These are phyloP conservation scores for Inga oerstediana DNA, from an alignment of 306 rosid genomes.

Conservation along the genomic window DNA sequence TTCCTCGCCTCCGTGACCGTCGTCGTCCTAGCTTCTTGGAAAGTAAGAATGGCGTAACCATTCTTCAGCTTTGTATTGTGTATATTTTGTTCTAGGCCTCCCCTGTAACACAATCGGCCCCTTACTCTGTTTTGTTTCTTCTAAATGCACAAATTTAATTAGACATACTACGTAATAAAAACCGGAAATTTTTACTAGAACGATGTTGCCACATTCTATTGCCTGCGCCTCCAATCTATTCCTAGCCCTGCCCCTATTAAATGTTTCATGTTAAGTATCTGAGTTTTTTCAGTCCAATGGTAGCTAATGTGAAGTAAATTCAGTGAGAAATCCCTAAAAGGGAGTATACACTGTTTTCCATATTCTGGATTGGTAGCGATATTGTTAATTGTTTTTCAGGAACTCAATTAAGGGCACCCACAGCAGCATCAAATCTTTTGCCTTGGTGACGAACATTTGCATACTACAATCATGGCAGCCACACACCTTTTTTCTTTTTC, in stretches of 20 bases:
- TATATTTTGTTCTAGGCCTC: too few relatives aligned
- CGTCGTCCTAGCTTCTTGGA: background rate
- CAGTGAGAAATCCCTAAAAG: background rate
- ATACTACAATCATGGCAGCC: conserved; percentile 57
- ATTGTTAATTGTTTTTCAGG: conserved; percentile 13
- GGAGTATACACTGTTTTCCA: background rate
- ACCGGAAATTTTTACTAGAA: too few relatives aligned
- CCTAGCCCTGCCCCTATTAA: background rate
- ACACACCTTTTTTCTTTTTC: conserved; percentile 49
- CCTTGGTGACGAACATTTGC: background rate
- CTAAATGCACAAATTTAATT: too few relatives aligned
- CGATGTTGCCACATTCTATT: too few relatives aligned
- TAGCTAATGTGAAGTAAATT: background rate
- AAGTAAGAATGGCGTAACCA: background rate
- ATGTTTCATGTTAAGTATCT: background rate
- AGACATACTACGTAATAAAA: too few relatives aligned
- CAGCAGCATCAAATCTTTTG: background rate
- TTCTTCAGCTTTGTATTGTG: background rate
- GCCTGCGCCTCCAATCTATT: too few relatives aligned
- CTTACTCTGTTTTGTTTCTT: too few relatives aligned
- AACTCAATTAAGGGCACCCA: background rate
- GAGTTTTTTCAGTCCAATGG: background rate
- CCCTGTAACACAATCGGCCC: too few relatives aligned
- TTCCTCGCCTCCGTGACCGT: background rate
- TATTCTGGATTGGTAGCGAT: background rate